A percentile compares a stretch with the other conserved stretches of the same genome.
Conservation (phyloP, 2,329 filamentous ascomycete genomes). For the Colletotrichum sp. region DNA sequence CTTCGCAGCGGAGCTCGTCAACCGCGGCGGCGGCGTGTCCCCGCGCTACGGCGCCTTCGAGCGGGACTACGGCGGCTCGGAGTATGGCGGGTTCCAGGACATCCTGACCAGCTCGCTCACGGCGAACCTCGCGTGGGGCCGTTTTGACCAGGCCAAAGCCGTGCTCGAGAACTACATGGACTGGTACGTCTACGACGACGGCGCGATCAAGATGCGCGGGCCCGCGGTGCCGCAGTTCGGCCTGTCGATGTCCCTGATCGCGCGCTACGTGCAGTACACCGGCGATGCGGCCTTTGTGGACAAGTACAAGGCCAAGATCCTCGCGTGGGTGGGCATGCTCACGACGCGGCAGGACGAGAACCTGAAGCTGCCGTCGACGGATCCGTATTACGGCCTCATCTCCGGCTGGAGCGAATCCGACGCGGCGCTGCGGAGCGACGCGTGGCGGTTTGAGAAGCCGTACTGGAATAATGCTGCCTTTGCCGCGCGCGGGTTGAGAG, state of each 20-base stretch:
- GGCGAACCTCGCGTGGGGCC: background rate
- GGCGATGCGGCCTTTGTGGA: background rate
- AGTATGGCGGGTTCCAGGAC: slow-evolving; percentile 1
- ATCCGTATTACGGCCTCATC: background rate
- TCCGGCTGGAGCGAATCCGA: slow-evolving; percentile 4
- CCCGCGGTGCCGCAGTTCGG: background rate
- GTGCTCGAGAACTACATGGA: slow-evolving; percentile 34
- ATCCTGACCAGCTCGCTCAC: background rate
- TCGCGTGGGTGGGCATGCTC: background rate
- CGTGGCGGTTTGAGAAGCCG: background rate
- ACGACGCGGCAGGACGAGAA: background rate
- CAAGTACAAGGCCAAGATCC: background rate
- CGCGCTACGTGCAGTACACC: slow-evolving; percentile 12
- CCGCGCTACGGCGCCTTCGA: slow-evolving; percentile 1
- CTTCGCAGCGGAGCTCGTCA: background rate
- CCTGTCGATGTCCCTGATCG: slow-evolving; percentile 15
- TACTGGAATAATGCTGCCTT: background rate
- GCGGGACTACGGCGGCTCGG: background rate
- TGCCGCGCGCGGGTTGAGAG: background rate
- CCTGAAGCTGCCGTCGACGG: background rate
- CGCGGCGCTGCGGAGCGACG: background rate
- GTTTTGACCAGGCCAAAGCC: background rate
- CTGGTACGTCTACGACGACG: slow-evolving; percentile 43
- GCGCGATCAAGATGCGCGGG: slow-evolving; percentile 11
- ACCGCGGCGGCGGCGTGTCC: background rate